A percentile compares a stretch with the other conserved stretches of the same genome.
Conservation (phyloP, 2,329 filamentous ascomycete genomes). For the Coleophoma crateriformis region DNA sequence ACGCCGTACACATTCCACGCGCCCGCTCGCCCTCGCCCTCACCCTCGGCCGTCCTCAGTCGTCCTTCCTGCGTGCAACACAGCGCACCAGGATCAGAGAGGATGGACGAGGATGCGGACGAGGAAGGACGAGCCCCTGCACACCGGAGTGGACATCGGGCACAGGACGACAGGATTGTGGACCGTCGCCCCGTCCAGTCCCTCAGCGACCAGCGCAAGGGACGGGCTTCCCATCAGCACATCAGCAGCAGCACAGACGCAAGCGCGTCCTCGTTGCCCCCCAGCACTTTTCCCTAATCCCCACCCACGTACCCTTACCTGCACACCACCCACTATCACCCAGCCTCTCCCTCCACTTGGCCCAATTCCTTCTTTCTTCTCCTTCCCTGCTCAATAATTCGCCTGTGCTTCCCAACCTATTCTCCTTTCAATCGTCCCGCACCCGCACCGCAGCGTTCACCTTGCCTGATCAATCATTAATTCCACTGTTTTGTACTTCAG, state of each 20-base stretch:
- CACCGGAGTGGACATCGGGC: too few relatives aligned
- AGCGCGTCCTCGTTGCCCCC: not conserved
- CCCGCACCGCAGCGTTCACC: constrained; percentile 18
- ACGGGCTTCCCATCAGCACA: too few relatives aligned
- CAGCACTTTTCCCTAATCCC: not conserved
- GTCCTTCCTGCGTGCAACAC: too few relatives aligned
- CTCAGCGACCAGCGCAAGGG: too few relatives aligned
- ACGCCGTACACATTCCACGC: too few relatives aligned
- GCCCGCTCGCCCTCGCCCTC: too few relatives aligned
- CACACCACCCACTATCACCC: not conserved
- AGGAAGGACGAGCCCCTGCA: too few relatives aligned
- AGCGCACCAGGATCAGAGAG: too few relatives aligned
- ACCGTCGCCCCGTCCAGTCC: too few relatives aligned
- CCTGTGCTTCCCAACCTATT: constrained; percentile 19
- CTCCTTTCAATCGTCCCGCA: constrained; percentile 25
- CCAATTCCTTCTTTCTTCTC: not conserved
- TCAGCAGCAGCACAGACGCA: not conserved
- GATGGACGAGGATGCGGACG: too few relatives aligned
- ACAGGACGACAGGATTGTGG: too few relatives aligned
- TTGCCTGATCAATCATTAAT: constrained; percentile 28
- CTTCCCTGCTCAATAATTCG: constrained; percentile 3
- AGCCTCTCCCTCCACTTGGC: not conserved
- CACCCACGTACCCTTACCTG: not conserved
- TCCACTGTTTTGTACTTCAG: constrained; percentile 20
- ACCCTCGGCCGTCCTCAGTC: too few relatives aligned